A percentile compares a stretch with the other conserved stretches of the same genome.
phyloP scores from a whole-genome alignment of 176 grass and related monocot genomes.

The Hsuehochloa calcarea region DNA sequence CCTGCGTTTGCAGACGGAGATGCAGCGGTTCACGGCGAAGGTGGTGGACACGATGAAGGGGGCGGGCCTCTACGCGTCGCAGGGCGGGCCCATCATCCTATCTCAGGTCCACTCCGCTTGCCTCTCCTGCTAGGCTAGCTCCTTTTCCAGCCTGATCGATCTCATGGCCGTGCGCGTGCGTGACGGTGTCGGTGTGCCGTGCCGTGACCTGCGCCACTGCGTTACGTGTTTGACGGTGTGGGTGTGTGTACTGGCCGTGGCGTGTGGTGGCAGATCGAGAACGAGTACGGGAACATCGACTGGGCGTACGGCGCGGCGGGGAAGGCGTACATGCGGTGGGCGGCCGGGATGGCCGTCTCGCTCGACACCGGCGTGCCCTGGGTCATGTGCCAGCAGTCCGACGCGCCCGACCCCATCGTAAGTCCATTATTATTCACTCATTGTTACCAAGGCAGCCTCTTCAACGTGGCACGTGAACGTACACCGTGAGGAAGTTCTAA shows the following conservation, averaged over 20 bases:
- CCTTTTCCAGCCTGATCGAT: neutral
- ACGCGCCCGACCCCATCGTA: constrained; percentile 87
- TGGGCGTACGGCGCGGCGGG: constrained; percentile 49
- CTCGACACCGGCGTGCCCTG: constrained; percentile 95
- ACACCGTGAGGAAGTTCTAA: neutral
- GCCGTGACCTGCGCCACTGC: neutral
- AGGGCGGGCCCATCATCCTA: constrained; percentile 91
- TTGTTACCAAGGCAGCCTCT: neutral
- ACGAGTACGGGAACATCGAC: constrained; percentile 97
- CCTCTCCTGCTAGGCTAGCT: neutral
- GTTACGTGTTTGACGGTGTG: neutral
- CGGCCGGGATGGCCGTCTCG: constrained; percentile 91
- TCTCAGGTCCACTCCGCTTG: constrained; percentile 22
- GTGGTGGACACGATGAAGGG: constrained; percentile 91
- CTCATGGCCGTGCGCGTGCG: neutral
- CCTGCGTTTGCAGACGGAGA: constrained; percentile 48
- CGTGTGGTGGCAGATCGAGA: constrained; percentile 69
- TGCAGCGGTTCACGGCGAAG: constrained; percentile 93
- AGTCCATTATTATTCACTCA: neutral
- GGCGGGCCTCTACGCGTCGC: constrained; percentile 89
- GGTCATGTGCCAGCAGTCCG: constrained; percentile 96
- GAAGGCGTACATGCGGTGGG: constrained; percentile 78
- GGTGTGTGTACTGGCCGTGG: neutral
- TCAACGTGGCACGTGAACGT: neutral
- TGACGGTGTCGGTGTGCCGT: too few species aligned